Evolutionary conservation across 345 rosid species (phyloP), one percentile per base, ranked within the genome.

Genomic region (Nasturtium officinale): DNA sequence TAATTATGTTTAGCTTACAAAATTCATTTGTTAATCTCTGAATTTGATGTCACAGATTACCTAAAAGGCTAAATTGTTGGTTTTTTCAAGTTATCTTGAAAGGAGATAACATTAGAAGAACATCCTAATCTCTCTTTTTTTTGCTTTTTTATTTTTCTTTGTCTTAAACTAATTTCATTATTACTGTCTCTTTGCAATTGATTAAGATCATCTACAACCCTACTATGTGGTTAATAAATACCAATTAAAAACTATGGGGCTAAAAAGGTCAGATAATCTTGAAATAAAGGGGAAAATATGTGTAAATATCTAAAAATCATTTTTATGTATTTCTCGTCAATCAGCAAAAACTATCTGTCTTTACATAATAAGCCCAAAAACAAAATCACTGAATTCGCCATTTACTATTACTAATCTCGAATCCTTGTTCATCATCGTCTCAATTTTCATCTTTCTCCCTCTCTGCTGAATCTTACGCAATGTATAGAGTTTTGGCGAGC

Each of bases 401-500:
- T 56, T 32, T 62, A 33, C 8, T 35, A 7, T 33, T 15, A 42
- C 12, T 65, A 7, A 50, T 47, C 73, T 67, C 68, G 47, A 55
- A 73, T 40, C 46, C 64, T 23, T 23, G 25, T 57, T 21, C 61
- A 5, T 52, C 17, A 30, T 43, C 35, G 51, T 67, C 56, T 16
- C 9, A 32, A 61, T 61, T 56, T 35, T 54, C 59, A 51, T 69
- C 63, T 53, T 53, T 52, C 69, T 67, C 63, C 50, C 64, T 45
- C 57, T 30, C 77, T 57, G 56, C 33, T 77, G 45, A 63, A 77
- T 71, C 80, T 51, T 65, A 75, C 42, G 57, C 65, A 60, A 87
- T 87, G 96, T 65, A 82, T 74, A 84, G 83, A 77, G 67, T 77
- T 57, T 58, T 83, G 12, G 75, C 65, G 45, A 61, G 70, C 77